phyloP scores from a whole-genome alignment of 176 grass and related monocot genomes.

The Echinochloa phyllopogon region DNA sequence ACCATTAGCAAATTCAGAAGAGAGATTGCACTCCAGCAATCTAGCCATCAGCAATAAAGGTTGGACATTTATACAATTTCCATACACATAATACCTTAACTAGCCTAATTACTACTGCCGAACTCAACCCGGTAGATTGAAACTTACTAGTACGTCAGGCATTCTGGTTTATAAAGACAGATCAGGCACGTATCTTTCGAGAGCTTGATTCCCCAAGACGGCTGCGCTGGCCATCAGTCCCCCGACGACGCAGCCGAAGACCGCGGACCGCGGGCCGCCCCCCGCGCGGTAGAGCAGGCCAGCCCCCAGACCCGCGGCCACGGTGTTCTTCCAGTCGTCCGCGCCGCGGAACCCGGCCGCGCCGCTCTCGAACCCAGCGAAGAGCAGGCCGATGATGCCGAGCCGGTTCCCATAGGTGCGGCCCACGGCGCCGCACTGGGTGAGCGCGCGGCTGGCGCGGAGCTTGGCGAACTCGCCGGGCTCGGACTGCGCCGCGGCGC shows the following conservation, averaged over 20 bases:
- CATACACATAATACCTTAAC: neutral
- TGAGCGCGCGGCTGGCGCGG: conserved; percentile 68
- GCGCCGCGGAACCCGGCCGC: conserved; percentile 54
- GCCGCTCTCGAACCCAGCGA: conserved; percentile 62
- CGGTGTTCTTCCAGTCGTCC: conserved; percentile 77
- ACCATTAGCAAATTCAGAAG: neutral
- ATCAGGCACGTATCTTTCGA: conserved; percentile 61
- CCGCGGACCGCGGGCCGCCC: conserved; percentile 51
- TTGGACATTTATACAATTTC: conserved; percentile 13
- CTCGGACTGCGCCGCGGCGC: conserved; percentile 48
- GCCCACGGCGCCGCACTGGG: conserved; percentile 67
- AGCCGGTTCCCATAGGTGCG: conserved; percentile 61
- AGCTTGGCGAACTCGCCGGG: conserved; percentile 72
- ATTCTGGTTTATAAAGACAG: conserved; percentile 36
- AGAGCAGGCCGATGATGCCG: conserved; percentile 63
- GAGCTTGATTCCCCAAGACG: conserved; percentile 43
- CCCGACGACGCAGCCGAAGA: conserved; percentile 59
- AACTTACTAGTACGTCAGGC: neutral
- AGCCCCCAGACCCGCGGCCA: conserved; percentile 62
- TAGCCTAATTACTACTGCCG: conserved; percentile 12
- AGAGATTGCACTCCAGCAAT: neutral
- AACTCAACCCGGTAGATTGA: neutral
- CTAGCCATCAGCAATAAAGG: conserved; percentile 16
- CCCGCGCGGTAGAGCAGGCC: conserved; percentile 56
- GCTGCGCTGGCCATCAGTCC: conserved; percentile 64